A percentile compares a stretch with the other conserved stretches of the same genome.
These are phyloP conservation scores for Fraxinus baroniana DNA, from an alignment of 305 asterid species.

Conservation along the genomic window DNA sequence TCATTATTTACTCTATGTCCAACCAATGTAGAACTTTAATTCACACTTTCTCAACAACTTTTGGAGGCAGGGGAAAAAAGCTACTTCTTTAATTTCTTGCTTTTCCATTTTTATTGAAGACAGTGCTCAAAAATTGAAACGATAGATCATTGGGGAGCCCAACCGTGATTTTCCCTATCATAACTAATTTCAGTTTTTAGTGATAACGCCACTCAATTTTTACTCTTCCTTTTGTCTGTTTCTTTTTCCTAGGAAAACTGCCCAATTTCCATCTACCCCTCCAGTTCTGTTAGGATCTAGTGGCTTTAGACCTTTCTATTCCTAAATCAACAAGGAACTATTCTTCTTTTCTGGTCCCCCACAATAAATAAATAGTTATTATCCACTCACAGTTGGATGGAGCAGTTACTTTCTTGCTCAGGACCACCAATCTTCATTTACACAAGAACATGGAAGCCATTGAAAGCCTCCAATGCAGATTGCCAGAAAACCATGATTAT, in stretches of 20 bases:
- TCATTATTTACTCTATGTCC: not conserved
- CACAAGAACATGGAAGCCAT: conserved; percentile 23
- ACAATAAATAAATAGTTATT: not conserved
- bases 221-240: not conserved
- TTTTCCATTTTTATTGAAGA: not conserved
- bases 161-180: not conserved
- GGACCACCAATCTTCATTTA: conserved; percentile 33
- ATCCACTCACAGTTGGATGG: not conserved
- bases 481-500: conserved; percentile 11
- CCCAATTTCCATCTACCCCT: not conserved
- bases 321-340: not conserved
- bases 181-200: not conserved
- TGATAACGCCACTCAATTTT: not conserved
- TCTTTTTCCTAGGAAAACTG: not conserved
- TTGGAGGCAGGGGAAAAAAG: not conserved
- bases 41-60: not conserved
- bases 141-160: not conserved
- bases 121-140: not conserved
- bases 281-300: not conserved
- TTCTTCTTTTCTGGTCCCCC: not conserved
- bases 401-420: not conserved
- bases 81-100: not conserved
- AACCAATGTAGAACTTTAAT: not conserved
- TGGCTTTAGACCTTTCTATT: not conserved
- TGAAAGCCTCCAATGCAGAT: conserved; percentile 25